phyloP scores from a whole-genome alignment of 257 asterid genomes.

The Echites panduratus region DNA sequence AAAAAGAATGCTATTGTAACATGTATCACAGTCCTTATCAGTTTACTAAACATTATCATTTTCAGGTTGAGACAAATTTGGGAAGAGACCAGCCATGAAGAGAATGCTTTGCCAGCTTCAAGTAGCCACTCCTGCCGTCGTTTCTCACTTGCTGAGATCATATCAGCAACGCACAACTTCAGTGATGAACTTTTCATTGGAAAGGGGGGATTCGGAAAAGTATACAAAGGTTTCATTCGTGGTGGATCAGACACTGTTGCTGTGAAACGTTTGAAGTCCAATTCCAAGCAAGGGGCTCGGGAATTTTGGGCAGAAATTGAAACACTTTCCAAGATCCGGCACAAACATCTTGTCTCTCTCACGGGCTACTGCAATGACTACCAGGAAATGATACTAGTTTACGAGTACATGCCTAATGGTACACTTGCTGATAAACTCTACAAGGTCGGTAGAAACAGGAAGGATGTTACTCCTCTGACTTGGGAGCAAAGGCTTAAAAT shows the following conservation, averaged over 20 bases:
- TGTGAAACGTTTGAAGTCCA: conserved; percentile 9
- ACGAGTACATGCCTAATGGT: conserved; percentile 9
- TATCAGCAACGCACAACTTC: conserved; percentile 7
- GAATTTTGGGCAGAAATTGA: conserved; percentile 23
- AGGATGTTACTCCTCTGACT: conserved; percentile 8
- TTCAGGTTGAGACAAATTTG: background rate
- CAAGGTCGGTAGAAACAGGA: background rate
- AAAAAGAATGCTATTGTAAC: background rate
- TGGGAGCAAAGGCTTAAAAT: conserved; percentile 20
- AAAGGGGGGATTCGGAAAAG: conserved; percentile 7
- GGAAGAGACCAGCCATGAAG: background rate
- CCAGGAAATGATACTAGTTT: conserved; percentile 15
- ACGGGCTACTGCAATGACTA: conserved; percentile 6
- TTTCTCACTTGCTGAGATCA: conserved; percentile 8
- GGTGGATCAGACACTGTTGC: conserved; percentile 12
- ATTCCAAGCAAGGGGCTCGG: conserved; percentile 20
- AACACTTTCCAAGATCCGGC: conserved; percentile 20
- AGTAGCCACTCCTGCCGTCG: background rate
- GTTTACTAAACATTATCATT: background rate
- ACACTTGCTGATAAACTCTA: conserved; percentile 18
- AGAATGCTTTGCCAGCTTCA: background rate
- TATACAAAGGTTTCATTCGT: conserved; percentile 2
- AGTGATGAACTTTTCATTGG: conserved; percentile 1
- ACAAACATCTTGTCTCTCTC: conserved; percentile 12
- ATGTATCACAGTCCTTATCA: background rate